Evolutionary conservation across 257 asterid species (phyloP), one percentile per base, ranked within the genome.

Genomic region (Primulina tabacum): DNA sequence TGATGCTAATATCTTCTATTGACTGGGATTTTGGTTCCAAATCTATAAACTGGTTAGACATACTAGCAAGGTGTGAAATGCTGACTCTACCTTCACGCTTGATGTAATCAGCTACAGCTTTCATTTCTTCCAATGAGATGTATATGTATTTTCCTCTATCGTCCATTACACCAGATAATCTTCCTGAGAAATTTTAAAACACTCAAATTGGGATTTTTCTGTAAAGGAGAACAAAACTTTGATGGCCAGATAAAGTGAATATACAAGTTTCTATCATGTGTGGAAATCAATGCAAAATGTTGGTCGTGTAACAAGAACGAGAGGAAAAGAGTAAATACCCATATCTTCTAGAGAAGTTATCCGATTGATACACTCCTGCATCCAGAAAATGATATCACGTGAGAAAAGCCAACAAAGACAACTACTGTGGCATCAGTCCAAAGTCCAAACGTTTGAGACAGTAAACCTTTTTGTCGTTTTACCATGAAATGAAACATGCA

Each of bases 151-250:
- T 93, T 66, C 98, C 99, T 78, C 99, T 80, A 69, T 94, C 99
- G 52, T 94, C 99, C 99, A 94, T 94, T 34, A 91, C 97, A 70
- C 99, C 97, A 7, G 99, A 94, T 53, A 94, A 72, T 71, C 93
- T 83, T 79, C 97, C 99, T 94, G 92, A 56, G 24, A 69, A 35
- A 60, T 32, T 63, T 14, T 28, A 26, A 6, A 38, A 21, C 11
- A 40, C 26, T 24, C 26, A 24, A 1, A 24, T 24, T 24, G 55
- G 55, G 5, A 30, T n/a, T 32, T 50, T 64, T 62, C 59, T 3
- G 43, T 8, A 9, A 29, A 30, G 40, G 61, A 38, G 21, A 63
- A 58, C 10, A 21, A 64, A 32, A 72, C 43, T 2, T 20, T 28
- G 66, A 60, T 28, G 18, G 11, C 35, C 35, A 12, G 32, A 63